Evolutionary conservation across 176 grass and related monocot genomes (phyloP).

Genomic region (Bolboschoenus planiculmis): DNA sequence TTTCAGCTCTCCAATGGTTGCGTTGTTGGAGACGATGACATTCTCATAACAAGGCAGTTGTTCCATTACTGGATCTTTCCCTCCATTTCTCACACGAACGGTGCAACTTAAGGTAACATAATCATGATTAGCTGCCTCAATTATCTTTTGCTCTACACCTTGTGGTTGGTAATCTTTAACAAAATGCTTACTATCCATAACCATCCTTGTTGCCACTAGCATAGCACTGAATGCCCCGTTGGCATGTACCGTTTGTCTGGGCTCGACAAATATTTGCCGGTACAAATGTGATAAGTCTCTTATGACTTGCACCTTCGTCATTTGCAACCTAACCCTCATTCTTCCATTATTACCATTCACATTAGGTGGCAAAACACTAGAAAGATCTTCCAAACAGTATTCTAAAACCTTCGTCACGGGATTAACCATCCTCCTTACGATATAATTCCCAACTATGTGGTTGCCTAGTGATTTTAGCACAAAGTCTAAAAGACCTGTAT

Average conservation of each 20-base stretch:
- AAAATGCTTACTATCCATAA: slow-evolving; percentile 71
- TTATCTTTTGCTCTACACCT: slow-evolving; percentile 8
- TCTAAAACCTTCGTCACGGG: slow-evolving; percentile 90
- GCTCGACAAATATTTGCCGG: slow-evolving; percentile 46
- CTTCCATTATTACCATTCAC: slow-evolving; percentile 30
- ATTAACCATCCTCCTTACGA: slow-evolving; percentile 84
- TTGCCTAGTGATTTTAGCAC: slow-evolving; percentile 92
- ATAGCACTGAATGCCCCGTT: slow-evolving; percentile 39
- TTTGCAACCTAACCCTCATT: slow-evolving; percentile 61
- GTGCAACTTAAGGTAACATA: slow-evolving; percentile 53
- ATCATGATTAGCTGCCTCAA: slow-evolving; percentile 16
- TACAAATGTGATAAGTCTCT: slow-evolving; percentile 52
- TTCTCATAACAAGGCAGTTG: slow-evolving; percentile 42
- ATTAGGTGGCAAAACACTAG: slow-evolving; percentile 40
- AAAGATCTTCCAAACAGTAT: slow-evolving; percentile 86
- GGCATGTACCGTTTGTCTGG: slow-evolving; percentile 29
- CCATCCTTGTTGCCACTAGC: slow-evolving; percentile 43
- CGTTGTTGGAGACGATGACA: slow-evolving; percentile 44
- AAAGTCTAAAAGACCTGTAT: slow-evolving; percentile 85
- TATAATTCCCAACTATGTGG: slow-evolving; percentile 71
- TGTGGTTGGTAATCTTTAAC: slow-evolving; percentile 58
- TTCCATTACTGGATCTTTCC: slow-evolving; percentile 17
- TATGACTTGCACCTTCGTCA: slow-evolving; percentile 60
- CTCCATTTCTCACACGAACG: slow-evolving; percentile 33
- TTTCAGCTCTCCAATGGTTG: slow-evolving; percentile 78